Conservation (phyloP, 805 yeast species). For the Metschnikowia kofuensis region DNA sequence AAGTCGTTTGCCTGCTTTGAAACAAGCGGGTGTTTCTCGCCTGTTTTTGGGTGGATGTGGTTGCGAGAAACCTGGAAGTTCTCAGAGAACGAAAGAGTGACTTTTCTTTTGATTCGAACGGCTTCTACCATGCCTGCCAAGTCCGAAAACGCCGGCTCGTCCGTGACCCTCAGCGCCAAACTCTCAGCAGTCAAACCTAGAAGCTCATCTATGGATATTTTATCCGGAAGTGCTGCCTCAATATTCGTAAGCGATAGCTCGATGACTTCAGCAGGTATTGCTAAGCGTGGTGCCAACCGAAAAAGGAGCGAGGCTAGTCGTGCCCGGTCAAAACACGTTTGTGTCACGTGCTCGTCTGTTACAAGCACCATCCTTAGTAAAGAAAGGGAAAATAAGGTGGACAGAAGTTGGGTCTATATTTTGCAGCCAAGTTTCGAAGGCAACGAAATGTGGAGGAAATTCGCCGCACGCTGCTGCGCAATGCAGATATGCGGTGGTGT, state of each 20-base stretch:
- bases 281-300: neutral
- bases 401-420: too few species aligned
- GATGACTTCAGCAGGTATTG: neutral
- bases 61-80: constrained; percentile 20
- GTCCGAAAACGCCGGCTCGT: constrained; percentile 35
- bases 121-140: constrained; percentile 40
- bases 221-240: constrained; percentile 8
- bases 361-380: too few species aligned
- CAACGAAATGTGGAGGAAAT: too few species aligned
- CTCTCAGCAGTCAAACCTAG: constrained; percentile 31
- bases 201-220: constrained; percentile 20
- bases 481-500: too few species aligned
- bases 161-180: constrained; percentile 30
- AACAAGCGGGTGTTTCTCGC: constrained; percentile 51
- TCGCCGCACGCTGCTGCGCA: too few species aligned
- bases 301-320: constrained; percentile 3
- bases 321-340: too few species aligned
- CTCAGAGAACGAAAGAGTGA: constrained; percentile 23
- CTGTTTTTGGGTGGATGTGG: constrained; percentile 10
- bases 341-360: too few species aligned
- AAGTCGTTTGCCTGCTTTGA: constrained; percentile 61
- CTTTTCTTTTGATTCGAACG: constrained; percentile 22
- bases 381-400: too few species aligned
- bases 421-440: too few species aligned
- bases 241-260: neutral